Conservation (phyloP, 73 alveolate genomes). For the Paramecium biaurelia region DNA sequence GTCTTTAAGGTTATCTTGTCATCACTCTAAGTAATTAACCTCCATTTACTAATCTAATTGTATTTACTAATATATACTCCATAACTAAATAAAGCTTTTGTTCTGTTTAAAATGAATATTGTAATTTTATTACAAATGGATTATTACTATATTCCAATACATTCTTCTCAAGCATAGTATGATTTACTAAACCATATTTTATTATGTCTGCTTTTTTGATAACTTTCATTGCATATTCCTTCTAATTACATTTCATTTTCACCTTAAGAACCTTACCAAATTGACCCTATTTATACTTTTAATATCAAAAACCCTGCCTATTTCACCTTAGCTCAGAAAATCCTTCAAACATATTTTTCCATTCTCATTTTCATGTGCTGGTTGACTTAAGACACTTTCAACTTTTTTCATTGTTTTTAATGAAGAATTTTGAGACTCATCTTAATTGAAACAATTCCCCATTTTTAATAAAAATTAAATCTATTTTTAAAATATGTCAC, state of each 20-base stretch:
- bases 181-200: slow-evolving; percentile 72
- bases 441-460: slow-evolving; percentile 51
- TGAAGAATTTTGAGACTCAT: background rate
- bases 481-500: slow-evolving; percentile 16
- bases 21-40: slow-evolving; percentile 6
- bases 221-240: slow-evolving; percentile 68
- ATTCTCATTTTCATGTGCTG: background rate
- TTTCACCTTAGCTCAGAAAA: background rate
- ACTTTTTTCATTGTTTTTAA: background rate
- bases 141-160: slow-evolving; percentile 79
- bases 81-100: slow-evolving; percentile 85
- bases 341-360: background rate
- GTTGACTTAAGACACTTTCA: background rate
- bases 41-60: background rate
- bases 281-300: background rate
- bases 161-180: slow-evolving; percentile 84
- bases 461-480: background rate
- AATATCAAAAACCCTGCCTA: slow-evolving; percentile 13
- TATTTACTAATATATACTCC: slow-evolving; percentile 64
- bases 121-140: slow-evolving; percentile 90
- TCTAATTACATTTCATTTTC: background rate
- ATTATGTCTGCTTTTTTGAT: slow-evolving; percentile 74
- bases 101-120: slow-evolving; percentile 90
- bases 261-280: background rate
- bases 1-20: background rate